These are phyloP conservation scores for Ogataea polymorpha DNA, from an alignment of 805 yeast genomes.

Conservation along the genomic window DNA sequence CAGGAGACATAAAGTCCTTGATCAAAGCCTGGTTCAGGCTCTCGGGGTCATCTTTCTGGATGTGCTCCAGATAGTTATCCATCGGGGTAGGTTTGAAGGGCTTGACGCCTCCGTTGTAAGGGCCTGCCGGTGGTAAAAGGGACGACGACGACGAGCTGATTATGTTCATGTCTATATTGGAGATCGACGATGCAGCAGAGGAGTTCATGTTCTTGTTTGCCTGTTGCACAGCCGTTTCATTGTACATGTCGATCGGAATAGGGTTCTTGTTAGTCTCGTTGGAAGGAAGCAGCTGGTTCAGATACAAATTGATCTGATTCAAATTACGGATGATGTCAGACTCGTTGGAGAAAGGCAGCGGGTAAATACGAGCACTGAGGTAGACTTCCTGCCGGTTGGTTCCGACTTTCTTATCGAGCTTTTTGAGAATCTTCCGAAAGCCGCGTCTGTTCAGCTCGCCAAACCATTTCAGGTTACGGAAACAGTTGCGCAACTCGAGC, in stretches of 20 bases:
- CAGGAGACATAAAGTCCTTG: conserved; percentile 42
- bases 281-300: conserved; percentile 51
- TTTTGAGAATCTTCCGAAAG: conserved; percentile 81
- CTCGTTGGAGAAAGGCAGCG: conserved; percentile 77
- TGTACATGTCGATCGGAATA: conserved; percentile 18
- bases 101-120: conserved; percentile 8
- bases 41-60: conserved; percentile 31
- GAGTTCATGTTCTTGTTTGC: conserved; percentile 11
- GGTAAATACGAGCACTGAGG: conserved; percentile 63
- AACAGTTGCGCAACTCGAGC: conserved; percentile 69
- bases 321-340: conserved; percentile 53
- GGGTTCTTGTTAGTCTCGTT: conserved; percentile 13
- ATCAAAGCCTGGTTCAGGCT: conserved; percentile 44
- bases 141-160: conserved; percentile 18
- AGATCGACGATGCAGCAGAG: conserved; percentile 23
- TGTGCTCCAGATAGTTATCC: conserved; percentile 24
- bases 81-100: conserved; percentile 15
- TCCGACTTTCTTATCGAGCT: conserved; percentile 80
- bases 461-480: conserved; percentile 87
- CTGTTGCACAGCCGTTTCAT: conserved; percentile 8
- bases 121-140: conserved; percentile 25
- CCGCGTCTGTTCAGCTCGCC: conserved; percentile 92
- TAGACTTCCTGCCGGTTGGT: conserved; percentile 55
- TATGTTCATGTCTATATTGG: conserved; percentile 22
- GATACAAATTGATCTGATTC: conserved; percentile 46